phyloP scores from a whole-genome alignment of 2,329 filamentous ascomycete species.

The Claviceps digitariae region DNA sequence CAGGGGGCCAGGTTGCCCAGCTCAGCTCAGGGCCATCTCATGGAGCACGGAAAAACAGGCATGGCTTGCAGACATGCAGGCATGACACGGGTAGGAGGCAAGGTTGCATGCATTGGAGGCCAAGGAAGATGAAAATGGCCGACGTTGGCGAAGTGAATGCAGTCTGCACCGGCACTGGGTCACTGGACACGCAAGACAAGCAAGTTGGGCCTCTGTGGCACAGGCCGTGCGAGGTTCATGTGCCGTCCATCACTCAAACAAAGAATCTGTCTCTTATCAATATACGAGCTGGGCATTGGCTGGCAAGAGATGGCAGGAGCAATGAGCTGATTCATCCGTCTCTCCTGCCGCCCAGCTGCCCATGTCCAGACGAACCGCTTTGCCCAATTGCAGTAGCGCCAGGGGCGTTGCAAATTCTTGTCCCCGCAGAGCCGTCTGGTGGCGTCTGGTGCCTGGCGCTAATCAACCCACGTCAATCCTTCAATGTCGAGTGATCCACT shows the following conservation, averaged over 20 bases:
- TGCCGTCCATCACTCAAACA: too few relatives aligned
- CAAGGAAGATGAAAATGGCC: not conserved
- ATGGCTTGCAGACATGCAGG: not conserved
- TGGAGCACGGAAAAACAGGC: not conserved
- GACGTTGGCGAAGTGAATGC: not conserved
- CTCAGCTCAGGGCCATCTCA: not conserved
- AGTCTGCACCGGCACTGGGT: not conserved
- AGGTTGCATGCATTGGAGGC: not conserved
- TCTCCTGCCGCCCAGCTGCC: not conserved
- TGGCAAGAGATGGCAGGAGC: not conserved
- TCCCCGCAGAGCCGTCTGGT: not conserved
- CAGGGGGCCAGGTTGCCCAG: not conserved
- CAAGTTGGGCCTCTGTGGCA: not conserved
- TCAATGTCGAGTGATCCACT: too few relatives aligned
- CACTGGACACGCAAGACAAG: not conserved
- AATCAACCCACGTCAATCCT: not conserved
- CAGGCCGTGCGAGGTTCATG: not conserved
- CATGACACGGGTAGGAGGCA: not conserved
- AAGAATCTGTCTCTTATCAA: too few relatives aligned
- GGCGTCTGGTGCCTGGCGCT: slow-evolving; percentile 1
- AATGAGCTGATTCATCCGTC: not conserved
- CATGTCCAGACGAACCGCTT: not conserved
- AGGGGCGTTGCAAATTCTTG: not conserved
- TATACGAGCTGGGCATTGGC: too few relatives aligned
- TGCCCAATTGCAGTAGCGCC: not conserved